phyloP scores from a whole-genome alignment of 2,329 filamentous ascomycete genomes.

The Coniochaeta sp. region DNA sequence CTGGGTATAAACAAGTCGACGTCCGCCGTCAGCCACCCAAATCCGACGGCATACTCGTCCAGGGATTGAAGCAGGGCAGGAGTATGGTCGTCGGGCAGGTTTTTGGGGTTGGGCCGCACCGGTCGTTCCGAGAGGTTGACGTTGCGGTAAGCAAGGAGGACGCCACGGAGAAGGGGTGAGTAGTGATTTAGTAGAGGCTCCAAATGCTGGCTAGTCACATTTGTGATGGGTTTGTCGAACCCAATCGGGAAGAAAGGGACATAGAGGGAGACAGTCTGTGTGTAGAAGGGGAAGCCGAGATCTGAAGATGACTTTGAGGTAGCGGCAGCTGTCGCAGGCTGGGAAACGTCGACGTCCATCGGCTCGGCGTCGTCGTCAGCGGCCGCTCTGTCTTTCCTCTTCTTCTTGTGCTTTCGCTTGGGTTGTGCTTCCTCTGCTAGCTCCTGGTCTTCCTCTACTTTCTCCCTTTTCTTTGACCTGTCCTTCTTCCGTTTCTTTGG shows the following conservation, averaged over 20 bases:
- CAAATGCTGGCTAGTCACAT: slow-evolving; percentile 66
- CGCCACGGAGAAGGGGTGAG: slow-evolving; percentile 62
- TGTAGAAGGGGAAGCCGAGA: slow-evolving; percentile 63
- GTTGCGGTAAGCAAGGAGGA: slow-evolving; percentile 69
- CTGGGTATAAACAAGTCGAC: slow-evolving; percentile 76
- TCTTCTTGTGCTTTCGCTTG: slow-evolving; percentile 18
- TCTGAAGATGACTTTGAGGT: slow-evolving; percentile 13
- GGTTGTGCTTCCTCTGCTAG: slow-evolving; percentile 1
- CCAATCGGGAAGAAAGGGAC: slow-evolving; percentile 66
- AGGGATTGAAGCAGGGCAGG: slow-evolving; percentile 41
- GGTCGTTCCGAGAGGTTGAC: slow-evolving; percentile 56
- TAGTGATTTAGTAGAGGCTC: slow-evolving; percentile 71
- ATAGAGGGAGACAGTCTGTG: slow-evolving; percentile 74
- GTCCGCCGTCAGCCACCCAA: slow-evolving; percentile 82
- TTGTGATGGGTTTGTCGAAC: slow-evolving; percentile 62
- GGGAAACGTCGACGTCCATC: slow-evolving; percentile 31
- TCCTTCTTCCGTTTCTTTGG: slow-evolving; percentile 21
- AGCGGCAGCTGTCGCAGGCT: slow-evolving; percentile 24
- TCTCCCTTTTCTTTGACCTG: slow-evolving; percentile 22
- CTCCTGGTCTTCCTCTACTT: background rate
- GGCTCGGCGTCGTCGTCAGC: slow-evolving; percentile 17
- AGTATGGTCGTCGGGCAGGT: slow-evolving; percentile 40
- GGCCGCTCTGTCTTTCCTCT: background rate
- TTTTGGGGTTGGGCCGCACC: slow-evolving; percentile 32
- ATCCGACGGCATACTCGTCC: slow-evolving; percentile 81